Evolutionary conservation across 257 asterid species (phyloP), one percentile per base, ranked within the genome.

Genomic region (Ophiorrhiza pumila): DNA sequence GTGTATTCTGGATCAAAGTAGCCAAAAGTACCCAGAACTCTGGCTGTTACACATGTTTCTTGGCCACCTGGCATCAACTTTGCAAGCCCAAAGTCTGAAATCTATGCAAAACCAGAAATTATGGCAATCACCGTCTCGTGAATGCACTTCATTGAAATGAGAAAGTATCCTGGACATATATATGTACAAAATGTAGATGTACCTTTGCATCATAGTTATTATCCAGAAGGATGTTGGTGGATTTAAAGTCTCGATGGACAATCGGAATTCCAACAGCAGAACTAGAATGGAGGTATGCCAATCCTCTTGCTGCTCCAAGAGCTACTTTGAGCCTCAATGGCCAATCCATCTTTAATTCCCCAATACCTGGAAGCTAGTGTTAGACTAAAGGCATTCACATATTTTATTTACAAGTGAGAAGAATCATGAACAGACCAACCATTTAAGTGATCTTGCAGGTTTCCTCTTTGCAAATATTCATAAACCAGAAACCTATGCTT

Each of bases 1-100:
- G 99, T 91, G 75, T 94, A 94, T 81, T 94, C 99, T 0, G 99
- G 99, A 73, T 94, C 99, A 65, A 94, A 94, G 84, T 94, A 94
- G 80, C 99, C 99, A 58, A 93, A 93, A 74, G 98, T 93, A 37
- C 98, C 98, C 5, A 89, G 91, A 73, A 93, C 97, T 70, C 89
- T 86, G 34, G 91, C 95, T 9, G 98, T 93, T 60, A 89, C 78
- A 77, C 97, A 93, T 53, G 85, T 87, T 69, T 93, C 96, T 76
- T 93, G 96, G 31, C 97, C 98, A 75, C 89, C 92, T 5, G 96
- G 97, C 97, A 93, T 94, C 83, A 94, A 63, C 81, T 94, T 94
- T 15, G 99, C 99, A 29, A 94, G 90, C 50, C 99, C 99, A 52
- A 94, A 94, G 68, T 94, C 98, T 12, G 99, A 94, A 87, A 94